phyloP scores from a whole-genome alignment of 2,329 filamentous ascomycete species.

The Pseudopithomyces chartarum region DNA sequence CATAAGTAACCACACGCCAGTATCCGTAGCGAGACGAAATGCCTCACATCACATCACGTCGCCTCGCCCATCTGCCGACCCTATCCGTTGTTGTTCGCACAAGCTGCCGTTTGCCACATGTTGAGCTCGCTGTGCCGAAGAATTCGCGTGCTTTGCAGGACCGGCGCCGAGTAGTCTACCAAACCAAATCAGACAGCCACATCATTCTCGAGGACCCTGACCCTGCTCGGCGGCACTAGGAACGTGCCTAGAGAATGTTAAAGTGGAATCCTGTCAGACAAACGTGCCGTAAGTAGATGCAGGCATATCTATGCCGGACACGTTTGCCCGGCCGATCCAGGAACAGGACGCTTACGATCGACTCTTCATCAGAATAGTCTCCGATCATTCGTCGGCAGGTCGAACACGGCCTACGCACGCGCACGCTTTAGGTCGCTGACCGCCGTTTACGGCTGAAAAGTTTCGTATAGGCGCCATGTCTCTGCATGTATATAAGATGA shows the following conservation, averaged over 20 bases:
- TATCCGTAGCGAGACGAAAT: neutral
- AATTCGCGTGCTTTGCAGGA: neutral
- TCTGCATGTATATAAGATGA: neutral
- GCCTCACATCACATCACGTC: neutral
- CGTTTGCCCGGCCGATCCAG: neutral
- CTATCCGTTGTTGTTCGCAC: neutral
- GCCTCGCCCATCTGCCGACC: neutral
- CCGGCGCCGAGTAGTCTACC: neutral
- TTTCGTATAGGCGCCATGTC: neutral
- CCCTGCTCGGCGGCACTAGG: neutral
- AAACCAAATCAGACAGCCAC: neutral
- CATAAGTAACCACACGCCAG: neutral
- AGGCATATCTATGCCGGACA: neutral
- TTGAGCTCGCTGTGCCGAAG: neutral
- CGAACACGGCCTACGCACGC: neutral
- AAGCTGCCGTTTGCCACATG: neutral
- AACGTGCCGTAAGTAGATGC: neutral
- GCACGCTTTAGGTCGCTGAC: neutral
- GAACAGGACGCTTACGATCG: neutral
- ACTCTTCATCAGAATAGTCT: neutral
- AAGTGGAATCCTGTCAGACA: too few relatives aligned
- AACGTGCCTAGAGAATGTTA: neutral
- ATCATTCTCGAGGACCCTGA: neutral
- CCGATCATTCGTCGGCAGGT: neutral
- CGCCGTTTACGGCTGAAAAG: neutral